Evolutionary conservation across 495 filamentous ascomycete genomes (phyloP), one percentile per base, ranked within the genome.

Genomic region (Penicillium bovifimosum): DNA sequence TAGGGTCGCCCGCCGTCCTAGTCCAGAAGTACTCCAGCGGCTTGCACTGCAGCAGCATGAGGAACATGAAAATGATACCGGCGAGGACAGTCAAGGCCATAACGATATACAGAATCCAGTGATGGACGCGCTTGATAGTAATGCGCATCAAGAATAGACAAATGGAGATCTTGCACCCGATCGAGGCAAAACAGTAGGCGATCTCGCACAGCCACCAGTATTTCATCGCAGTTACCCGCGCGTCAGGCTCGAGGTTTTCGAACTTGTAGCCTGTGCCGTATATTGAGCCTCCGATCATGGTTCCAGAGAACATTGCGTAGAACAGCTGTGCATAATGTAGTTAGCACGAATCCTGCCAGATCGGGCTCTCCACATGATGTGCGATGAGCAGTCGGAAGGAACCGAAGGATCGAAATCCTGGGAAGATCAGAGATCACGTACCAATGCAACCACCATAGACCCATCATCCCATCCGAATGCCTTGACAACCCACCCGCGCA

Each of bases 101-200:
- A 34, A 76, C 69, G 20, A 38, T 55, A 29, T 70, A 72, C 0
- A 77, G 63, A 11, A 58, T 58, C 62, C 65, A 72, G 28, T 64
- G 69, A 39, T 76, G 73, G 29, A 55, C 6, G 2, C 50, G 50
- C 14, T 50, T 55, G 36, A 73, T 60, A 5, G 73, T 74, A 51
- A 78, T 74, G 41, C 75, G 70, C 63, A 78, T 51, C 2, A 77
- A 52, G 66, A 77, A 76, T 39, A 75, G 63, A 54, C 70, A 71
- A 34, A 76, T 58, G 33, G 75, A 76, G 29, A 75, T 60, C 46
- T 75, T 75, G 56, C 69, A 73, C 11, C 54, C 53, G 45, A 73
- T 63, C 6, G 69, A 71, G 7, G 73, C 60, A 41, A 77, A 66
- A 40, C 72, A 71, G 53, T 72, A 74, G 32, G 70, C 65, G 26